Evolutionary conservation across 2,329 filamentous ascomycete genomes (phyloP), one percentile per base, ranked within the genome.

Genomic region (Bipolaris cookei): DNA sequence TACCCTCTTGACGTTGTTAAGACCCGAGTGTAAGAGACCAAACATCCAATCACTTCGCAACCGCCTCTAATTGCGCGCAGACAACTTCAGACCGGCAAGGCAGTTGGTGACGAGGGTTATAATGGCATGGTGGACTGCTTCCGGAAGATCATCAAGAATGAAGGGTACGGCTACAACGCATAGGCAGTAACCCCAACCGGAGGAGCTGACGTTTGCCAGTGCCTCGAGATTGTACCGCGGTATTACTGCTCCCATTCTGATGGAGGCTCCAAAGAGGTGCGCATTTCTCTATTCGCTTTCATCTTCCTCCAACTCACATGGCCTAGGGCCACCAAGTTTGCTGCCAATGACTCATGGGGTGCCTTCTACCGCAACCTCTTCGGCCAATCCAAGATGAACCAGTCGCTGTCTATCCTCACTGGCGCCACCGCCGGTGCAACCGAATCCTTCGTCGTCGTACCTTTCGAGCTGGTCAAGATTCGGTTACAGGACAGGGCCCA

Each of bases 1-100:
- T 99, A 99, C 83, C 95, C 95, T 68, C 84, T 99, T 78, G 95
- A 99, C 78, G 95, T 99, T 57, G 92, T 98, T 79, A 98, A 98
- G 86, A 98, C 95, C 65, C 86, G 94, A 89, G 90, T 96, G 90
- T 95, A 86, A 85, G 88, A 60, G 38, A 59, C 32, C 42, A 50
- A 53, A 46, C 48, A 41, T 52, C 42, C 49, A n/a, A 28, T 39
- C 53, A 11, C 32, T 23, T 30, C 51, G 41, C 37, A 32, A 51
- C 46, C 28, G 39, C 46, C 50, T 64, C 68, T 68, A 73, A 75
- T 59, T 61, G 64, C 62, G 63, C 59, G 61, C 71, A 97, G 91
- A 77, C 93, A 97, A 80, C 84, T 97, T 55, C 93, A 97, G 81
- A 90, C 90, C 51, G 89, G 89, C 71, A 84, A 82, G 66, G 86